Conservation (phyloP, 495 filamentous ascomycete genomes). For the Neurospora sp. region DNA sequence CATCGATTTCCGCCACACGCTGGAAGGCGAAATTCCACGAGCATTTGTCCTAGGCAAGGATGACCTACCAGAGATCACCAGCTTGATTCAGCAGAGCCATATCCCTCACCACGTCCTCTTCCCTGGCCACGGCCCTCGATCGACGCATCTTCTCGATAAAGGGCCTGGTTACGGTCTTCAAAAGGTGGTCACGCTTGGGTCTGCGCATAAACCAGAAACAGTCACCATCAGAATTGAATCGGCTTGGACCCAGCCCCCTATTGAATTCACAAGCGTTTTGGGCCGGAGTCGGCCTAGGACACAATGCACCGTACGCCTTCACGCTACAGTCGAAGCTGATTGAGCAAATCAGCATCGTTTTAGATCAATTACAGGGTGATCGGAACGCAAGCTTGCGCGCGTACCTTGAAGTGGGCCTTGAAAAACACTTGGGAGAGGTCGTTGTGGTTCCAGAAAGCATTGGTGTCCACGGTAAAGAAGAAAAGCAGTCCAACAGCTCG, state of each 20-base stretch:
- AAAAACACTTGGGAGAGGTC: neutral
- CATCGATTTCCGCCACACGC: neutral
- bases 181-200: neutral
- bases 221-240: neutral
- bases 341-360: no score
- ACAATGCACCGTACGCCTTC: no score
- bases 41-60: neutral
- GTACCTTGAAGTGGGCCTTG: neutral
- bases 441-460: neutral
- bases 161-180: neutral
- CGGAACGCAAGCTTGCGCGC: neutral
- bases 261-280: neutral
- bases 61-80: neutral
- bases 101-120: neutral
- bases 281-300: no score
- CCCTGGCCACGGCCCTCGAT: neutral
- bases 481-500: neutral
- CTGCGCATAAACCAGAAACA: neutral
- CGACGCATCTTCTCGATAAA: neutral
- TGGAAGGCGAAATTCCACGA: neutral
- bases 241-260: fast-evolving
- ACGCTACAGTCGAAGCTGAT: no score
- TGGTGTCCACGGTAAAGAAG: neutral
- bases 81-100: neutral
- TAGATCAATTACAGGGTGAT: no score